Percentiles rank a stretch among this genome's conserved stretches.
phyloP scores from a whole-genome alignment of 257 asterid species.

The Jacaranda mimosifolia region DNA sequence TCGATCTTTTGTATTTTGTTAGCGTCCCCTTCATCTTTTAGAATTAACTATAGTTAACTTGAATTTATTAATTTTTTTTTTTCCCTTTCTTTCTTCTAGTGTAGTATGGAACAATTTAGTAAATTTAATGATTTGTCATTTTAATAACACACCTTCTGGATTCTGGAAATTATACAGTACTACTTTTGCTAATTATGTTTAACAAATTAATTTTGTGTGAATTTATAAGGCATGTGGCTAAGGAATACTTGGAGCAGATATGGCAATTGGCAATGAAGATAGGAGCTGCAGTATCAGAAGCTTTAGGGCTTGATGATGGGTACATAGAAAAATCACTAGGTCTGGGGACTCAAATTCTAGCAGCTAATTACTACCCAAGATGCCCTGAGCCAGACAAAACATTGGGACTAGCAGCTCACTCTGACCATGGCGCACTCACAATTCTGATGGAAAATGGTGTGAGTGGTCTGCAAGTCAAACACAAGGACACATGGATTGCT shows the following conservation, averaged over 20 bases:
- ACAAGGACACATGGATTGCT: constrained; percentile 46
- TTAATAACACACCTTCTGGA: too few species aligned
- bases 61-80: too few species aligned
- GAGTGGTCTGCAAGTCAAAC: constrained; percentile 65
- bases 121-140: too few species aligned
- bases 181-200: too few species aligned
- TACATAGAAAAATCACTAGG: constrained; percentile 54
- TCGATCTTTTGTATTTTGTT: too few species aligned
- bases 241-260: constrained; percentile 54
- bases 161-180: too few species aligned
- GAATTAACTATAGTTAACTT: too few species aligned
- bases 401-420: constrained; percentile 63
- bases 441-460: constrained; percentile 65
- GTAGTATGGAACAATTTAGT: too few species aligned
- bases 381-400: constrained; percentile 75
- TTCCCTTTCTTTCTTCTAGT: too few species aligned
- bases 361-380: constrained; percentile 62
- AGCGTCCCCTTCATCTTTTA: too few species aligned
- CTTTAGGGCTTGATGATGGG: constrained; percentile 53
- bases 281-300: constrained; percentile 56
- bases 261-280: constrained; percentile 50
- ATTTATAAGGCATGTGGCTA: constrained; percentile 45
- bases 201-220: too few species aligned
- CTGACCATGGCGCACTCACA: constrained; percentile 70
- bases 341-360: constrained; percentile 55